Base-by-base conservation (phyloP, 2,329 filamentous ascomycete species). In the Shiraia sp. region DNA sequence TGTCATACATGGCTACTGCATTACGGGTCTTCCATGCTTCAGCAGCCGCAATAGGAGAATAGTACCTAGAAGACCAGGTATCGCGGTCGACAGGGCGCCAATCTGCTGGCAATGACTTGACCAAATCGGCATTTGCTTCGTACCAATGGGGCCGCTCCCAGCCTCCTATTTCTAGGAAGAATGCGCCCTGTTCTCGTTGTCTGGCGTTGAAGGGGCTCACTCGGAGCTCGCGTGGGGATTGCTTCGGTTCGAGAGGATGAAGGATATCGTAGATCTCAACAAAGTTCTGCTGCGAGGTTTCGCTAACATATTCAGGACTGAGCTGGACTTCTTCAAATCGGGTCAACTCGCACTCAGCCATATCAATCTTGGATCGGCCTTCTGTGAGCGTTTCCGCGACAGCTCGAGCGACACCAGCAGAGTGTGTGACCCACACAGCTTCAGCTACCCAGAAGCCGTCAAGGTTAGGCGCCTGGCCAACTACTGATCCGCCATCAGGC, bases 141-240 rank as follows among this genome's bases (percentile, higher is more conserved):
- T 79, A 85, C 81, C 81, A 85, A 41, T 80, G 77, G 2, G 82
- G 82, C 0, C 81, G 76, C 54, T 85, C 82, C 82, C 82, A 85
- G 0, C 77, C 80, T 10, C 77, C 77, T 2, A 71, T 67, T 47
- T 84, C 82, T 4, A 85, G 72, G 64, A 84, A 85, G 50, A 72
- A 80, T 2, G 79, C 79, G 3, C 77, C 79, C 1, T 83, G 74
- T 36, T 82, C 75, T 10, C 63, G 59, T 45, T 85, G 78, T 1
- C 78, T 74, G 1, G 69, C 47, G 45, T 82, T 70, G 57, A 85
- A 85, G 0, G 82, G 81, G 47, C 78, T 83, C 10, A 79, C 65
- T 6, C 82, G 78, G 2, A 85, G 70, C 42, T 81, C 77, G 0
- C 82, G 76, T 0, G 81, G 82, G 0, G 78, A 82, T 0, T 76